Base-by-base conservation (phyloP, 1,139 yeast species). In the Zygosaccharomyces sapae region DNA sequence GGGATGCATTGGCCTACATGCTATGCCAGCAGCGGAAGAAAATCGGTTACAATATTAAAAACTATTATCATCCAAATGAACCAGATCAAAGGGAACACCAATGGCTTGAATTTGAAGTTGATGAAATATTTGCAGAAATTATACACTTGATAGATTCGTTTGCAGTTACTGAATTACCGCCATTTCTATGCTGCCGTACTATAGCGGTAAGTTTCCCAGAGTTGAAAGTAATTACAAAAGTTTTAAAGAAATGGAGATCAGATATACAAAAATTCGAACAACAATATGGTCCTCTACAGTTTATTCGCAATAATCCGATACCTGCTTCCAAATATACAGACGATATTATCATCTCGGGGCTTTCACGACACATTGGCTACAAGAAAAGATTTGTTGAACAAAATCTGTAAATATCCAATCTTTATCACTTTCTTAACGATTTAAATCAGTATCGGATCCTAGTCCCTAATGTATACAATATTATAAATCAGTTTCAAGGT, bases 1-100 rank as follows among this genome's bases (percentile, higher is more conserved):
- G 81, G 81, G 49, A 39, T 45, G 53, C 55, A 35, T 55, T 50
- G 4, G 45, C 51, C 1, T 56, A 56, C 38, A 54, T 61, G 51
- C 25, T 54, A 6, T 43, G 55, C 30, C 51, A 45, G 37, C 31
- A 30, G n/a, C 38, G 13, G 18, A 22, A 8, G 12, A 43, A 40
- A 20, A 8, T 9, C 7, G 10, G 22, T 13, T 38, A 37, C 43
- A 51, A 45, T 41, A 19, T 35, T n/a, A 33, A 36, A 13, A 45
- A 47, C 16, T 37, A 16, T 22, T 19, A 34, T 33, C 46, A 44
- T 13, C 5, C 45, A n/a, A 29, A 20, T 16, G 38, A 24, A 33
- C 41, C 16, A 8, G 18, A 31, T 9, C 19, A 31, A 16, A 13
- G 10, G 10, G 34, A 31, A 8, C 8, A 9, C 4, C 18, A 4